A percentile compares a stretch with the other conserved stretches of the same genome.
Conservation (phyloP, 2,329 filamentous ascomycete genomes). For the Teratosphaeria nubilosa region DNA sequence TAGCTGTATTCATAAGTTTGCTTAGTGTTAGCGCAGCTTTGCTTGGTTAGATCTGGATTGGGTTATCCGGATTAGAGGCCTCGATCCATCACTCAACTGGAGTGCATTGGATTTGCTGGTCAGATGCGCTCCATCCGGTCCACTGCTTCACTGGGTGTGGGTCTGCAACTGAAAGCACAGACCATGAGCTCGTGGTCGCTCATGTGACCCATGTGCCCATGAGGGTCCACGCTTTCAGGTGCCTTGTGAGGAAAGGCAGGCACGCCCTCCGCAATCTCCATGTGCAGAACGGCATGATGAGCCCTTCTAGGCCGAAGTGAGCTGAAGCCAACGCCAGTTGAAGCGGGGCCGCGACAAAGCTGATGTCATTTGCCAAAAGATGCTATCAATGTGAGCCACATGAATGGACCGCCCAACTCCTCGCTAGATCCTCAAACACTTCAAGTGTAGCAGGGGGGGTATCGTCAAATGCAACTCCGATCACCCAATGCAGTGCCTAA, state of each 20-base stretch:
- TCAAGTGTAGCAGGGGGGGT: neutral
- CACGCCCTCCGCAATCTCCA: too few relatives aligned
- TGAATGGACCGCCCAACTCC: neutral
- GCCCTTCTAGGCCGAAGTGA: neutral
- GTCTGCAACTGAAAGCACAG: neutral
- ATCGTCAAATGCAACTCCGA: neutral
- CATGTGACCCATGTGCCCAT: neutral
- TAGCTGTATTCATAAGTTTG: too few relatives aligned
- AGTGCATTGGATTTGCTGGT: too few relatives aligned
- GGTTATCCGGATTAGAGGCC: too few relatives aligned
- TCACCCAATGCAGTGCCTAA: neutral
- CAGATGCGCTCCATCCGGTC: too few relatives aligned
- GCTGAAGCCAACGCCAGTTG: neutral
- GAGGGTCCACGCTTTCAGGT: too few relatives aligned
- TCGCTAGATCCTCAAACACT: neutral
- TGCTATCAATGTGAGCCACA: neutral
- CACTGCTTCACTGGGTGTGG: too few relatives aligned
- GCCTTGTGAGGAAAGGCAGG: too few relatives aligned
- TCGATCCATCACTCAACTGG: too few relatives aligned
- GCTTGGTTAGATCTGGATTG: too few relatives aligned
- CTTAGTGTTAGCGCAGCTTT: too few relatives aligned
- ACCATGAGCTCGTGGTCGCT: neutral
- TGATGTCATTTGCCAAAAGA: neutral
- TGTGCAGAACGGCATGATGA: too few relatives aligned
- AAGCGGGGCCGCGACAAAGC: neutral